phyloP scores from a whole-genome alignment of 441 rosid species.

The Brassica hybrid region DNA sequence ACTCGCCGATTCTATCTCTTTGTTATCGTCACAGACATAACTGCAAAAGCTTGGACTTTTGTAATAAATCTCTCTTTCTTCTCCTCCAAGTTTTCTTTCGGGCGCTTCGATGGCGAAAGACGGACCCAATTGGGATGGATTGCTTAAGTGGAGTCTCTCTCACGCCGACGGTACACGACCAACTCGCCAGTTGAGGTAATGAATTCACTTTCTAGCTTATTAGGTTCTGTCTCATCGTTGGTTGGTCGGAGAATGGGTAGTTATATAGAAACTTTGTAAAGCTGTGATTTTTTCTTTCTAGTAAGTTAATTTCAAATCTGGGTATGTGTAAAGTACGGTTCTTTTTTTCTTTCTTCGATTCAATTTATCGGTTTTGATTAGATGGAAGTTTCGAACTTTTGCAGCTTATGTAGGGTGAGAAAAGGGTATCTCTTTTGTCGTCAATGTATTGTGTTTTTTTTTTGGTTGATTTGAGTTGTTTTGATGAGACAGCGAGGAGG shows the following conservation, averaged over 20 bases:
- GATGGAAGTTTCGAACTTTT: not conserved
- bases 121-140: slow-evolving; percentile 91
- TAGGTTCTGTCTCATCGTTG: slow-evolving; percentile 13
- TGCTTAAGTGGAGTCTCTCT: slow-evolving; percentile 87
- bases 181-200: slow-evolving; percentile 67
- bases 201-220: not conserved
- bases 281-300: slow-evolving; percentile 11
- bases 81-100: slow-evolving; percentile 1
- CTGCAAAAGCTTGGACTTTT: not conserved
- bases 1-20: not conserved
- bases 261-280: not conserved
- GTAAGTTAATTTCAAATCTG: slow-evolving; percentile 9
- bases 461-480: slow-evolving; percentile 32
- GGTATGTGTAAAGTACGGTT: not conserved
- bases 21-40: not conserved
- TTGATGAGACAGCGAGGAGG: slow-evolving; percentile 74
- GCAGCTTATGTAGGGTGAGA: not conserved
- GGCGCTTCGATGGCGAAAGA: slow-evolving; percentile 64
- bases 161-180: slow-evolving; percentile 49
- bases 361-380: not conserved
- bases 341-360: not conserved
- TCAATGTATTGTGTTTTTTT: not conserved
- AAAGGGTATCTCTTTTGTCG: slow-evolving; percentile 12
- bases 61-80: not conserved
- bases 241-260: slow-evolving; percentile 5